phyloP scores from a whole-genome alignment of 2,329 filamentous ascomycete genomes.

The Botrytis paeoniae region DNA sequence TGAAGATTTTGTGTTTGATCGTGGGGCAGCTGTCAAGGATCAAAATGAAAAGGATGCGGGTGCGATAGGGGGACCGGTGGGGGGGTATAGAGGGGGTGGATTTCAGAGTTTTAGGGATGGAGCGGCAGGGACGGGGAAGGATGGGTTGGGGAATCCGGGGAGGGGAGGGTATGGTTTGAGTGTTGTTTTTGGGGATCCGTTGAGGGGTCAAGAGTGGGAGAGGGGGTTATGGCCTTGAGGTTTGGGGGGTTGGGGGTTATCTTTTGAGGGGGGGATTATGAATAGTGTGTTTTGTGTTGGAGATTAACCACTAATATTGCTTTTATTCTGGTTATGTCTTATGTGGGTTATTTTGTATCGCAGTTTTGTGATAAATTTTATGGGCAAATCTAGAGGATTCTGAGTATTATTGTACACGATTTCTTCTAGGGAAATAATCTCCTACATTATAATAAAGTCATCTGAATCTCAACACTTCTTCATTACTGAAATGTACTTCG shows the following conservation, averaged over 20 bases:
- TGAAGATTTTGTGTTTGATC: background rate
- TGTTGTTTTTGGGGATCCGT: conserved; percentile 15
- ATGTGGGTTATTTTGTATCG: too few relatives aligned
- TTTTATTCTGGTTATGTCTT: too few relatives aligned
- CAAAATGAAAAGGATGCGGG: background rate
- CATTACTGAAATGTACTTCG: too few relatives aligned
- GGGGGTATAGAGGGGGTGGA: conserved; percentile 15
- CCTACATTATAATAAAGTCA: too few relatives aligned
- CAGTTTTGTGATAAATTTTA: too few relatives aligned
- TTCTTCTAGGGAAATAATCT: too few relatives aligned
- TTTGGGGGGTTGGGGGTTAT: background rate
- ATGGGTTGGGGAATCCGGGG: background rate
- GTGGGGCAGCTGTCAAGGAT: background rate
- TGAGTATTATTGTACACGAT: too few relatives aligned
- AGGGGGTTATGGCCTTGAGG: conserved; percentile 19
- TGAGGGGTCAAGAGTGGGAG: conserved; percentile 13
- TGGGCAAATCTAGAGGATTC: too few relatives aligned
- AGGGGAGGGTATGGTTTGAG: background rate
- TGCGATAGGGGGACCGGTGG: background rate
- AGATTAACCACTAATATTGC: too few relatives aligned
- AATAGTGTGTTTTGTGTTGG: too few relatives aligned
- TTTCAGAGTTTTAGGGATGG: conserved; percentile 22
- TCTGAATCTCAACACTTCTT: too few relatives aligned
- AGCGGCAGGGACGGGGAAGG: background rate
- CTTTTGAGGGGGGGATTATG: too few relatives aligned